Percentiles rank a stretch among this genome's conserved stretches.
Evolutionary conservation across 2,329 filamentous ascomycete genomes (phyloP).

Genomic region (Teratosphaeria epicoccoides): DNA sequence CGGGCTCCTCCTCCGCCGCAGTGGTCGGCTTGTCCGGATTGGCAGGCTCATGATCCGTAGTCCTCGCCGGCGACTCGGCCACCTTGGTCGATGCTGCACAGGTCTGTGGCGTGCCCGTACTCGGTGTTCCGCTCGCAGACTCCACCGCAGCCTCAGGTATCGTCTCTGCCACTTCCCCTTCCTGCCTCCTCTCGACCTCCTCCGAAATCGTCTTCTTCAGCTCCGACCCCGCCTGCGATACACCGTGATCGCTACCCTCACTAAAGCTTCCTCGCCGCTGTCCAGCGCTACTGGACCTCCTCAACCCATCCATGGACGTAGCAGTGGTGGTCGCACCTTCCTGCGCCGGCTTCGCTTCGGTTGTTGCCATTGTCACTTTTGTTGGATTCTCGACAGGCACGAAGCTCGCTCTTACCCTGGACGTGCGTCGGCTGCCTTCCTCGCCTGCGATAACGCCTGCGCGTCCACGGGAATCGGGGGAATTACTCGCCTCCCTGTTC

Average conservation of each 20-base stretch:
- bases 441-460: conserved; percentile 23
- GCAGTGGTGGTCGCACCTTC: conserved; percentile 4
- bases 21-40: conserved; percentile 37
- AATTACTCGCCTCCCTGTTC: conserved; percentile 28
- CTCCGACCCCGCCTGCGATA: conserved; percentile 12
- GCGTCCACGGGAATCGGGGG: conserved; percentile 35
- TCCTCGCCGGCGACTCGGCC: conserved; percentile 7
- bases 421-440: conserved; percentile 26
- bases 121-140: conserved; percentile 25
- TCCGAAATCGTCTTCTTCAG: conserved; percentile 31
- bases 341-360: not conserved
- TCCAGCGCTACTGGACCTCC: conserved; percentile 14
- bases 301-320: conserved; percentile 9
- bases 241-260: conserved; percentile 26
- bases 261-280: conserved; percentile 30
- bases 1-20: conserved; percentile 32
- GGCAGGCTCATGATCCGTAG: conserved; percentile 17
- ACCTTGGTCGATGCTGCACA: conserved; percentile 4
- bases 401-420: conserved; percentile 39
- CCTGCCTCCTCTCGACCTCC: conserved; percentile 30
- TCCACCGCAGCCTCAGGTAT: conserved; percentile 35
- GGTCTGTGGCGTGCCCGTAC: conserved; percentile 11
- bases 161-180: conserved; percentile 27
- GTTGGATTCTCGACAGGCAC: conserved; percentile 32
- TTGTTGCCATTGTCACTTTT: conserved; percentile 11